Base-by-base conservation (phyloP, 441 rosid species). In the Adansonia grandidieri region DNA sequence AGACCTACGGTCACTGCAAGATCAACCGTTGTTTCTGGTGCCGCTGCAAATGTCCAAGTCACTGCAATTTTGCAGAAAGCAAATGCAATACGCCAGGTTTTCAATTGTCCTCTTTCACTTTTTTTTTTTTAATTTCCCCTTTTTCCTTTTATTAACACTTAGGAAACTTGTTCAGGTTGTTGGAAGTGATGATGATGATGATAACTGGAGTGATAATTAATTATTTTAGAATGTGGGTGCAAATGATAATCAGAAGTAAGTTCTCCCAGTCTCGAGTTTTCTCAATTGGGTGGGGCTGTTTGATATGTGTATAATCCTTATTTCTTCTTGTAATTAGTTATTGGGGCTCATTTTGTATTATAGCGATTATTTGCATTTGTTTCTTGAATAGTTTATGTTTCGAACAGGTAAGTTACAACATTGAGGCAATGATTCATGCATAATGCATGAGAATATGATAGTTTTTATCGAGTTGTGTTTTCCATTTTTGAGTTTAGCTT, bases 11-110 rank as follows among this genome's bases (percentile, higher is more conserved):
- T 63, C 42, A 61, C 88, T 77, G 80, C 81, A 44, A 89, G 82
- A 79, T 86, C 92, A 17, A 53, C 83, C 19, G 58, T 84, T 66
- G 32, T 88, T 40, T 63, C 88, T 24, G 86, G 84, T 20, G 82
- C 87, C 28, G 45, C 83, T 11, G 74, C 91, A 66, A 93, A 85
- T 77, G 83, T 82, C 78, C 90, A 90, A 77, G 93, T 93, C 81
- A 87, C 90, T 8, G 99, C 93, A 51, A 93, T 93, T 75, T 72
- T 96, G 83, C 88, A 92, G 91, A 96, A 96, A 86, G 98, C 99
- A 70, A 91, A 83, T 84, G 97, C 98, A 15, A 93, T 96, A 76
- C 95, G 98, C 77, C 98, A 92, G 97, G 99, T 93, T 82, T 74
- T 28, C 8, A 51, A 9, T 66, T 61, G 28, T 77, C 45, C 80